phyloP scores from a whole-genome alignment of 257 asterid genomes.

The Salvia splendens region DNA sequence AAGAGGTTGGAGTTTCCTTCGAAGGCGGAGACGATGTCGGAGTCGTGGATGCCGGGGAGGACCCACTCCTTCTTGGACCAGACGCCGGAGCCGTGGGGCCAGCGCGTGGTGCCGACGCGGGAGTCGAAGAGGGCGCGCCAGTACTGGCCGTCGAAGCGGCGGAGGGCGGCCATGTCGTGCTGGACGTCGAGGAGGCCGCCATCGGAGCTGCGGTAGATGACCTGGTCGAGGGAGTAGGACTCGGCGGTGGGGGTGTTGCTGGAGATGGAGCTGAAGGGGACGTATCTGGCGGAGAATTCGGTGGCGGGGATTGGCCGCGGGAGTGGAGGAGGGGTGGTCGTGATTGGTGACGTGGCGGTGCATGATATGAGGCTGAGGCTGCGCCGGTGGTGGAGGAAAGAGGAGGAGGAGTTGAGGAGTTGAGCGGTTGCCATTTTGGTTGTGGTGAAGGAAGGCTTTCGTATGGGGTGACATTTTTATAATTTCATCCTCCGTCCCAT shows the following conservation, averaged over 20 bases:
- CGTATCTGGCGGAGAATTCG: slow-evolving; percentile 59
- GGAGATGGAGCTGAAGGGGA: slow-evolving; percentile 53
- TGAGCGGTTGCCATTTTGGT: slow-evolving; percentile 33
- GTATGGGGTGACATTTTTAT: neutral
- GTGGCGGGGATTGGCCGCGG: slow-evolving; percentile 30
- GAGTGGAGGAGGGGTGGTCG: slow-evolving; percentile 15
- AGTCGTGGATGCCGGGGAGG: slow-evolving; percentile 45
- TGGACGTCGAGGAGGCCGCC: slow-evolving; percentile 70
- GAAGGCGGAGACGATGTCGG: slow-evolving; percentile 61
- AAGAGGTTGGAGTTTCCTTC: slow-evolving; percentile 61
- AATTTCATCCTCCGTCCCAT: too few species aligned
- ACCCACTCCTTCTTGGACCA: slow-evolving; percentile 76
- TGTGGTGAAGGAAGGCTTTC: neutral
- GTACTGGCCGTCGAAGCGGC: slow-evolving; percentile 53
- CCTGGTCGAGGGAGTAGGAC: slow-evolving; percentile 63
- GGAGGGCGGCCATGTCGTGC: slow-evolving; percentile 56
- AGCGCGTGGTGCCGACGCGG: slow-evolving; percentile 54
- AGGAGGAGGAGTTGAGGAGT: slow-evolving; percentile 17
- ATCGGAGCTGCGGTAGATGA: slow-evolving; percentile 56
- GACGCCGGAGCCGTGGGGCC: slow-evolving; percentile 75
- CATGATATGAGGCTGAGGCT: slow-evolving; percentile 20
- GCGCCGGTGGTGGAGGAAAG: slow-evolving; percentile 21
- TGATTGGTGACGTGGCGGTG: slow-evolving; percentile 33
- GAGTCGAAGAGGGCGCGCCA: slow-evolving; percentile 62
- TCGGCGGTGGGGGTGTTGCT: slow-evolving; percentile 41